These are phyloP conservation scores for Phytophthora sojae DNA, from an alignment of 352 stramenopile species.

Conservation along the genomic window DNA sequence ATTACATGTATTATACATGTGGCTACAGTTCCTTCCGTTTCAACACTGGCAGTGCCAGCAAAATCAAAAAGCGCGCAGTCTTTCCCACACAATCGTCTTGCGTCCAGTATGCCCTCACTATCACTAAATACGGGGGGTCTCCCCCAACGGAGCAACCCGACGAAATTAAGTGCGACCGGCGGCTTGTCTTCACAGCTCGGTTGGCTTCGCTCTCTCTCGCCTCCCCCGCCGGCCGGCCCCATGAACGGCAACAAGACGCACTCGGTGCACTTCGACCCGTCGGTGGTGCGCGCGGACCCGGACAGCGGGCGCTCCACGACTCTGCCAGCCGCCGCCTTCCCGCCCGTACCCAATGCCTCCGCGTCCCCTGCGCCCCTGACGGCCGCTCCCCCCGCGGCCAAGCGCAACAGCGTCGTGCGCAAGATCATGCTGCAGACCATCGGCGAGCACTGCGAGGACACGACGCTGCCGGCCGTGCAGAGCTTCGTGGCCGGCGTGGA, in stretches of 20 bases:
- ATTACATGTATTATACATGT: too few relatives aligned
- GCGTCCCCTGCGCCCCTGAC: slow-evolving; percentile 19
- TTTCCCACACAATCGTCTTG: not conserved
- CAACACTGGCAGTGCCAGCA: too few relatives aligned
- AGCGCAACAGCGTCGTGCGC: slow-evolving; percentile 60
- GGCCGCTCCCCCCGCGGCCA: slow-evolving; percentile 2
- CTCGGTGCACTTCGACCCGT: slow-evolving; percentile 75
- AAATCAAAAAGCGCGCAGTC: not conserved
- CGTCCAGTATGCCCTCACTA: not conserved
- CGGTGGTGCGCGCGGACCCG: slow-evolving; percentile 55
- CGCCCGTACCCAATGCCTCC: not conserved
- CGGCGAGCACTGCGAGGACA: slow-evolving; percentile 77
- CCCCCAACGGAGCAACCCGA: not conserved
- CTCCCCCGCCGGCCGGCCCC: not conserved
- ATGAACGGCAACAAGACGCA: slow-evolving; percentile 70
- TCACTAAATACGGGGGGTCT: not conserved
- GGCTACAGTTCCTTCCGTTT: not conserved
- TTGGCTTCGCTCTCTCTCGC: not conserved
- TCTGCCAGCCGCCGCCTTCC: not conserved
- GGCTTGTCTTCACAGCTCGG: not conserved
- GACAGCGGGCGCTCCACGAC: slow-evolving; percentile 48
- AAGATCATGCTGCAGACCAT: slow-evolving; percentile 86
- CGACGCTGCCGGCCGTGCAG: slow-evolving; percentile 72
- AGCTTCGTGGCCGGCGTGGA: slow-evolving; percentile 78
- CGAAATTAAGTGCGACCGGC: not conserved